Base-by-base conservation (phyloP, 2,329 filamentous ascomycete species). In the Fusarium pilosicola region DNA sequence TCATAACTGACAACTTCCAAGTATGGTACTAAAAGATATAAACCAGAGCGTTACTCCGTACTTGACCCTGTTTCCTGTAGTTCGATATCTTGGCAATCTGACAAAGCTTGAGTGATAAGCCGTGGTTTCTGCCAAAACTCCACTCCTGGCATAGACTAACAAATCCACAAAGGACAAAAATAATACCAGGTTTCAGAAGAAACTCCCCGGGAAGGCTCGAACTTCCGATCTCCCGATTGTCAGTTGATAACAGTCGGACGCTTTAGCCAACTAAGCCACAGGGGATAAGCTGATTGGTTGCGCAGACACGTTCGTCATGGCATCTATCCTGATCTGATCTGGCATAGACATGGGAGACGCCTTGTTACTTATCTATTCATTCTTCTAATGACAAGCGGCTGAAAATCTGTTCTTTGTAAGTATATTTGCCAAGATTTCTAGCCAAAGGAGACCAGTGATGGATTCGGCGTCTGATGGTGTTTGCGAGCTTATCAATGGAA, bases 191-290 rank as follows among this genome's bases (percentile, higher is more conserved):
- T 26, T 58, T 22, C 18, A 48, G 54, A 46, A 28, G 26, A 22
- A 63, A 57, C 71, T 77, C 76, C 74, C 74, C 74, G 76, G 74
- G 71, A 78, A 78, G 76, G 76, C 69, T 78, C 76, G 74, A 77
- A 78, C 76, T 78, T 76, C 73, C 73, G 76, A 78, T 77, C 76
- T 78, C 73, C 73, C 74, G 76, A 78, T 78, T 70, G 68, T 68
- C 74, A 55, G 15, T 58, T 17, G 34, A 67, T 74, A 75, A 75
- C 72, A 74, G 72, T 74, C 72, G 72, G 72, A 74, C 72, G 72
- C 72, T 74, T 74, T 74, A 70, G 65, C 73, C 73, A 74, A 75
- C 72, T 74, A 74, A 74, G 72, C 72, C 72, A 74, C 72, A 74
- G 68, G 72, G 72, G 72, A 74, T 24, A 62, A 46, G 34, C 39